Base-by-base conservation (phyloP, 2,329 filamentous ascomycete species). In the Cercospora nicotianae region DNA sequence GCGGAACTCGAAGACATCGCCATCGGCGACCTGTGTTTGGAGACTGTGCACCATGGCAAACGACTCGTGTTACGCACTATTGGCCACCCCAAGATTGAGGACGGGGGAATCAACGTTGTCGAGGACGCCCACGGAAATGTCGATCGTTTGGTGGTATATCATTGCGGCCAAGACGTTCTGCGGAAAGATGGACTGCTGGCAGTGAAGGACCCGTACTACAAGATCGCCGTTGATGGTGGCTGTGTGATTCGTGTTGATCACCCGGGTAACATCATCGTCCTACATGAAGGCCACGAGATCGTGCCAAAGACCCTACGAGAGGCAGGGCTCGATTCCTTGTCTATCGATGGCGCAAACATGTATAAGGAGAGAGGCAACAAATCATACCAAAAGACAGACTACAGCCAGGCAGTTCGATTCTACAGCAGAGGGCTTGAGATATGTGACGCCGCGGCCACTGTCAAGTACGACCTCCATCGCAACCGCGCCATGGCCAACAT, bases 81-180 rank as follows among this genome's bases (percentile, higher is more conserved):
- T 58, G 70, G 70, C 16, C 48, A 69, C 12, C 70, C 72, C 0
- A 28, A 23, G 2, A 60, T 60, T 20, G 57, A 45, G 13, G 31
- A 59, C 39, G 67, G 61, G 1, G 60, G 73, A 2, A 51, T 68
- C 42, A 72, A 67, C 23, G 68, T 64, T 65, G 70, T 82, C 74
- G 68, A 77, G 66, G 74, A 83, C 76, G 60, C 80, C 69, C 23
- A 78, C 66, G 66, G 80, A 73, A 69, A 80, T 70, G 72, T 81
- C 73, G 72, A 81, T 57, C 61, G 68, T 2, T 33, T 75, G 6
- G 42, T 67, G 1, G 60, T 75, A 28, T 73, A 69, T 62, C 45
- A 68, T 9, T 18, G 60, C 10, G 36, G 66, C 0, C 36, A 67
- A 2, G 60, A 70, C 5, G 58, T 71, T 3, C 48, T 76, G 2